Percentiles rank a stretch among this genome's conserved stretches.
These are phyloP conservation scores for Hanseniaspora pseudoguilliermondii DNA, from an alignment of 805 yeast genomes.

Conservation along the genomic window DNA sequence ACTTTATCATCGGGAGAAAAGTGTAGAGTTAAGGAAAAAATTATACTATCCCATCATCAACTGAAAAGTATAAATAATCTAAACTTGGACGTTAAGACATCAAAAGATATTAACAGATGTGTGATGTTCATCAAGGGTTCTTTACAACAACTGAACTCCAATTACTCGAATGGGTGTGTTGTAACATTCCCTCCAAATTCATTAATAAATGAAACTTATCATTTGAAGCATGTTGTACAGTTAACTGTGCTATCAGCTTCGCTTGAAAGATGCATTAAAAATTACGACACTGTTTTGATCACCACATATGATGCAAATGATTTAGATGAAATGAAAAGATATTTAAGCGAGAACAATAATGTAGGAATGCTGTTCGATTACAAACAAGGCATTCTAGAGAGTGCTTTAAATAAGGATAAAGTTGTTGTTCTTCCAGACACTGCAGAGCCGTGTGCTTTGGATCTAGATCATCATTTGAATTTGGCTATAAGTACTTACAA, in stretches of 20 bases:
- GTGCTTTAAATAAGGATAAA: background rate
- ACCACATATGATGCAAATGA: background rate
- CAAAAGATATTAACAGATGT: background rate
- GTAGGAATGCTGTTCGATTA: background rate
- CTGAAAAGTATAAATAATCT: background rate
- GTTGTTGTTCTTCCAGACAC: slow-evolving; percentile 1
- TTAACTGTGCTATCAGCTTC: background rate
- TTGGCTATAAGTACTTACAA: background rate
- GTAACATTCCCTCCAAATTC: slow-evolving; percentile 1
- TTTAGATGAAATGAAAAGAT: background rate
- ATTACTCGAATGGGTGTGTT: background rate
- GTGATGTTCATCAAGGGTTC: background rate
- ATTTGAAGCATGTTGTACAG: background rate
- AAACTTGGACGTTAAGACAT: background rate
- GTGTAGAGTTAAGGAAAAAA: slow-evolving; percentile 37
- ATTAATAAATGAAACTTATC: background rate
- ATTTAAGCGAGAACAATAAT: background rate
- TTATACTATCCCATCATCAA: slow-evolving; percentile 5
- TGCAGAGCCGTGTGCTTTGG: slow-evolving; percentile 1
- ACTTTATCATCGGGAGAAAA: slow-evolving; percentile 61
- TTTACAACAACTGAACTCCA: background rate
- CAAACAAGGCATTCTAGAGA: background rate
- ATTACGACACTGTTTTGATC: background rate
- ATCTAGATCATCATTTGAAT: slow-evolving; percentile 2
- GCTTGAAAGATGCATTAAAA: background rate